Evolutionary conservation across 495 filamentous ascomycete genomes (phyloP).

Genomic region (Aspergillus panamensis): DNA sequence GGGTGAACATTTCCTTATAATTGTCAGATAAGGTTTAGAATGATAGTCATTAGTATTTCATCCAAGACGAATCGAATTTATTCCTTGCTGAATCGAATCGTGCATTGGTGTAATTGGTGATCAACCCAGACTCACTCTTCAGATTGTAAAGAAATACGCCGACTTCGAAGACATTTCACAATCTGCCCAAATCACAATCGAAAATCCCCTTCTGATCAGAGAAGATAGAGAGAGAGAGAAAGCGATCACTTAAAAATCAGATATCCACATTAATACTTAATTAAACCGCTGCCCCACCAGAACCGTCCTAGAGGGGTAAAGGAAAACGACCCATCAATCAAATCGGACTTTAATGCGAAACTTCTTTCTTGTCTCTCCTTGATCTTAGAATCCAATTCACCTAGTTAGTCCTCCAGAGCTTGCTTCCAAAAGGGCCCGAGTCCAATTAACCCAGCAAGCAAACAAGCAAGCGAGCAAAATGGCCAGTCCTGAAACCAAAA

Average conservation of each 20-base stretch:
- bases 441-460: too few species aligned
- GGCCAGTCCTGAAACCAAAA: slow-evolving; percentile 27
- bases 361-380: not conserved
- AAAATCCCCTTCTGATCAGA: not conserved
- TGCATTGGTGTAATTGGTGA: too few species aligned
- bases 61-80: not conserved
- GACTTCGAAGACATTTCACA: not conserved
- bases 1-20: not conserved
- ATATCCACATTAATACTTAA: not conserved
- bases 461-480: not conserved
- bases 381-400: not conserved
- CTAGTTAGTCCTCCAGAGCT: not conserved
- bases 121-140: too few species aligned
- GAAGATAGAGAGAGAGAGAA: not conserved
- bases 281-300: slow-evolving; percentile 10
- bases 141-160: not conserved
- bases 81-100: not conserved
- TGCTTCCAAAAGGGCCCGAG: too few species aligned
- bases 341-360: slow-evolving; percentile 16
- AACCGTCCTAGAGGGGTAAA: slow-evolving; percentile 2
- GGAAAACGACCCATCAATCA: slow-evolving; percentile 11
- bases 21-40: slow-evolving; percentile 10
- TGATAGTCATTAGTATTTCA: slow-evolving; percentile 3
- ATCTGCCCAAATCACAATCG: not conserved
- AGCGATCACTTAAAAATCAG: too few species aligned